phyloP scores from a whole-genome alignment of 768 basidiomycete genomes.

The Mycena filopes region DNA sequence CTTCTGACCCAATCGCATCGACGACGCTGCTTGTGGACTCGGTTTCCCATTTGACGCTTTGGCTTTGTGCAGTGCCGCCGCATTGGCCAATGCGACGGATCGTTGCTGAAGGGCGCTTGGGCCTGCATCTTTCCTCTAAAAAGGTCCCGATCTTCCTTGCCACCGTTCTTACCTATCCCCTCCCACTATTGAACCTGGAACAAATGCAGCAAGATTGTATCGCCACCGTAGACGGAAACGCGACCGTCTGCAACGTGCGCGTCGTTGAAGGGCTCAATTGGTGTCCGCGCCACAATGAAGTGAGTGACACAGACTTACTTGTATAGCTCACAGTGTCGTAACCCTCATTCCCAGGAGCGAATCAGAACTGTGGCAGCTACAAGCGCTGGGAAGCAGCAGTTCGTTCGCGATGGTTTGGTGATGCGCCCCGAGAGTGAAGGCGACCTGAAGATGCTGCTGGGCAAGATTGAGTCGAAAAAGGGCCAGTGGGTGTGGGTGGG shows the following conservation, averaged over 20 bases:
- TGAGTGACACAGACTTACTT: slow-evolving; percentile 5
- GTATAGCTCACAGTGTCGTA: background rate
- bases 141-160: background rate
- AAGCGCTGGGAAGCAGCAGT: slow-evolving; percentile 41
- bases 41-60: too few species aligned
- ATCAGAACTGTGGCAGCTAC: slow-evolving; percentile 45
- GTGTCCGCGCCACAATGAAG: slow-evolving; percentile 45
- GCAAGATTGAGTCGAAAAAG: slow-evolving; percentile 22
- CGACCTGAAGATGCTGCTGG: slow-evolving; percentile 16
- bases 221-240: slow-evolving; percentile 1
- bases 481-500: slow-evolving; percentile 31
- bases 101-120: too few species aligned
- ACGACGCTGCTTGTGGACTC: too few species aligned
- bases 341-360: slow-evolving; percentile 38
- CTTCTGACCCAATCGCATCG: too few species aligned
- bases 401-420: slow-evolving; percentile 27
- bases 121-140: background rate
- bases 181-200: too few species aligned
- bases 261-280: slow-evolving; percentile 24
- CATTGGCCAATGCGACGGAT: too few species aligned
- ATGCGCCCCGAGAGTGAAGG: background rate
- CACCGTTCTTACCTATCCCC: background rate
- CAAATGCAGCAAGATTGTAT: slow-evolving; percentile 9
- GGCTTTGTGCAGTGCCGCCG: too few species aligned
- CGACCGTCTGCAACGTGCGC: slow-evolving; percentile 1